phyloP scores from a whole-genome alignment of 805 yeast species.

The Candida nonsorbophila region DNA sequence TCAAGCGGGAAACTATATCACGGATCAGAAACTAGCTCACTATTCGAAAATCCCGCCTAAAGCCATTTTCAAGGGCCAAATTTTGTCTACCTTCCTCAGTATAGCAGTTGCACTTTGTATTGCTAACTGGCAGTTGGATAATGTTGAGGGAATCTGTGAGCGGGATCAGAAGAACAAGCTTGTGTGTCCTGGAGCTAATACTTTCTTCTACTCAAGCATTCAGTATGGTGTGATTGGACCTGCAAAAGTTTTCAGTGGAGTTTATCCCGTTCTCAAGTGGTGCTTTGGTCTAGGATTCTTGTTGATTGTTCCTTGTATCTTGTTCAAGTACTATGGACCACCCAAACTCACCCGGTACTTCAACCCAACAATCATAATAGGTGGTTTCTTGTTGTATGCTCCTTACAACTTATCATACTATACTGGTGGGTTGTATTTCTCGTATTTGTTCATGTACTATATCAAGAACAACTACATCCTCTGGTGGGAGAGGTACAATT shows the following conservation, averaged over 20 bases:
- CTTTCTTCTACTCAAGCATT: slow-evolving; percentile 47
- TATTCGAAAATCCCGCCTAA: slow-evolving; percentile 61
- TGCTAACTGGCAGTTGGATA: slow-evolving; percentile 32
- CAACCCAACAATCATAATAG: slow-evolving; percentile 51
- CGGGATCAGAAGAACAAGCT: slow-evolving; percentile 27
- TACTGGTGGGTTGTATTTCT: slow-evolving; percentile 58
- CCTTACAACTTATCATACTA: slow-evolving; percentile 46
- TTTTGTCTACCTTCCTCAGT: slow-evolving; percentile 28
- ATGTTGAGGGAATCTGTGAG: slow-evolving; percentile 29
- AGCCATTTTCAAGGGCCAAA: slow-evolving; percentile 45
- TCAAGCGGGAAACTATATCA: slow-evolving; percentile 54
- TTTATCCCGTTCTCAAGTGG: slow-evolving; percentile 50
- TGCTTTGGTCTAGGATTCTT: slow-evolving; percentile 53
- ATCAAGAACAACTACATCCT: slow-evolving; percentile 41
- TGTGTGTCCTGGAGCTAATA: slow-evolving; percentile 37
- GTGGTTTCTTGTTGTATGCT: slow-evolving; percentile 43
- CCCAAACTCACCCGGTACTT: slow-evolving; percentile 24
- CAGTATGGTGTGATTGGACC: slow-evolving; percentile 60
- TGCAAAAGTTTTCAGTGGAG: slow-evolving; percentile 47
- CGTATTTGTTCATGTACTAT: slow-evolving; percentile 50
- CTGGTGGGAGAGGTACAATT: slow-evolving; percentile 73
- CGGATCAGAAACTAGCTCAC: slow-evolving; percentile 41
- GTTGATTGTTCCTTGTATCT: slow-evolving; percentile 29
- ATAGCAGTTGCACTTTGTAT: slow-evolving; percentile 25
- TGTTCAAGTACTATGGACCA: slow-evolving; percentile 31